Percentiles rank a stretch among this genome's conserved stretches.
phyloP scores from a whole-genome alignment of 1,284 basidiomycete species.

The Ganoderma multipileum region DNA sequence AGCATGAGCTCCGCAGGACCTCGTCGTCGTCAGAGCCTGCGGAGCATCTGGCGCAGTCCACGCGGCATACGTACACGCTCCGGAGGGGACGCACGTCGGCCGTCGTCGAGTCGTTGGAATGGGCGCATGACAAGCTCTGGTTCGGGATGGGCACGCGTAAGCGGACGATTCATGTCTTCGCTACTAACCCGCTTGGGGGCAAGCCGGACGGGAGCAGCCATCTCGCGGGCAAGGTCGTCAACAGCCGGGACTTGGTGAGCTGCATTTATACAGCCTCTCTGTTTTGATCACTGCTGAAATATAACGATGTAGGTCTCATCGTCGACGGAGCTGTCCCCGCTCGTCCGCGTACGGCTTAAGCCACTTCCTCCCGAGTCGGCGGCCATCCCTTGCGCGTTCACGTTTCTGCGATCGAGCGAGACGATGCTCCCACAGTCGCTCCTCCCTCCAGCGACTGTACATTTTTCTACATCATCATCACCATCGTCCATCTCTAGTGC shows the following conservation, averaged over 20 bases:
- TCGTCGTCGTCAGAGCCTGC: slow-evolving; percentile 4
- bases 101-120: slow-evolving; percentile 62
- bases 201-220: slow-evolving; percentile 71
- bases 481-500: slow-evolving; percentile 41
- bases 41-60: slow-evolving; percentile 40
- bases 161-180: slow-evolving; percentile 76
- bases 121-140: slow-evolving; percentile 74
- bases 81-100: slow-evolving; percentile 76
- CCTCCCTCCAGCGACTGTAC: slow-evolving; percentile 44
- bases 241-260: slow-evolving; percentile 58
- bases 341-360: slow-evolving; percentile 61
- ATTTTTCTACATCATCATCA: slow-evolving; percentile 42
- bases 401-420: slow-evolving; percentile 54
- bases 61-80: slow-evolving; percentile 74
- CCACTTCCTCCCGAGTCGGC: slow-evolving; percentile 41
- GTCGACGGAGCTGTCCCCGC: slow-evolving; percentile 60
- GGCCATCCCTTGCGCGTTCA: slow-evolving; percentile 57
- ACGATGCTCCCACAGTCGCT: slow-evolving; percentile 47
- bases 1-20: neutral
- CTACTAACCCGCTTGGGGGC: slow-evolving; percentile 80
- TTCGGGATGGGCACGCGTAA: slow-evolving; percentile 71
- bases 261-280: neutral
- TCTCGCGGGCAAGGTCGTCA: slow-evolving; percentile 61
- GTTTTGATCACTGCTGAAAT: slow-evolving; percentile 31
- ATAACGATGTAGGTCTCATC: slow-evolving; percentile 46